A percentile compares a stretch with the other conserved stretches of the same genome.
phyloP scores from a whole-genome alignment of 1,139 yeast species.

The Geotrichum citri-aurantii region DNA sequence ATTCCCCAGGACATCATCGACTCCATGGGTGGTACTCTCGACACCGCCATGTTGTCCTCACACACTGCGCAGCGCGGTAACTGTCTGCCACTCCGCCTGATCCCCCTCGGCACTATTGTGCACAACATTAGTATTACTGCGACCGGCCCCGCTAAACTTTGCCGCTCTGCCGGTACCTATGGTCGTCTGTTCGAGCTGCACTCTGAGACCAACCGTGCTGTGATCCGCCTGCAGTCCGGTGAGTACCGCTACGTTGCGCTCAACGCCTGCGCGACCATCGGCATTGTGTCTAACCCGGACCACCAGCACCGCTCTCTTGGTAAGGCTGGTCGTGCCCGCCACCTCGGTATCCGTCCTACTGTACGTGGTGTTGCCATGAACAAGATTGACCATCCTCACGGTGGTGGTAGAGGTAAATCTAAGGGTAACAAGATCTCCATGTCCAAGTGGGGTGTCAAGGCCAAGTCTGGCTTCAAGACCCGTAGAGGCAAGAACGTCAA shows the following conservation, averaged over 20 bases:
- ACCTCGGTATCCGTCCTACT: slow-evolving; percentile 88
- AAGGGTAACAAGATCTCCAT: slow-evolving; percentile 91
- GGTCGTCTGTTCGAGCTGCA: slow-evolving; percentile 82
- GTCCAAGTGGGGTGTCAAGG: slow-evolving; percentile 93
- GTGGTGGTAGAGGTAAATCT: slow-evolving; percentile 99
- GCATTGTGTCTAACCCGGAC: slow-evolving; percentile 90
- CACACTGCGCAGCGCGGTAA: slow-evolving; percentile 90
- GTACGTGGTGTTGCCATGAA: slow-evolving; percentile 99
- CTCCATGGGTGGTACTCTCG: slow-evolving; percentile 80
- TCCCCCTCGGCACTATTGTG: slow-evolving; percentile 86
- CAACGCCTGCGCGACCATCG: slow-evolving; percentile 90
- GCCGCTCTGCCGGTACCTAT: slow-evolving; percentile 91
- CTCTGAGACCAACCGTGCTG: slow-evolving; percentile 64
- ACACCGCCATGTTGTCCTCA: slow-evolving; percentile 85
- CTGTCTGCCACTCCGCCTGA: slow-evolving; percentile 85
- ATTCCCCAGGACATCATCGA: slow-evolving; percentile 70
- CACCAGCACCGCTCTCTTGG: slow-evolving; percentile 88
- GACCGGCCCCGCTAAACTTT: slow-evolving; percentile 83
- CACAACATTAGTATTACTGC: slow-evolving; percentile 78
- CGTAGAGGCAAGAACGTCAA: slow-evolving; percentile 84
- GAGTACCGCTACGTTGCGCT: slow-evolving; percentile 86
- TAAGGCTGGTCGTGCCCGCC: slow-evolving; percentile 94
- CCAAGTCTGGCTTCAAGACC: slow-evolving; percentile 91
- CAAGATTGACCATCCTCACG: slow-evolving; percentile 96
- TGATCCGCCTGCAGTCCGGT: slow-evolving; percentile 80